Conservation (phyloP, 768 basidiomycete species). For the Boletus sp. region DNA sequence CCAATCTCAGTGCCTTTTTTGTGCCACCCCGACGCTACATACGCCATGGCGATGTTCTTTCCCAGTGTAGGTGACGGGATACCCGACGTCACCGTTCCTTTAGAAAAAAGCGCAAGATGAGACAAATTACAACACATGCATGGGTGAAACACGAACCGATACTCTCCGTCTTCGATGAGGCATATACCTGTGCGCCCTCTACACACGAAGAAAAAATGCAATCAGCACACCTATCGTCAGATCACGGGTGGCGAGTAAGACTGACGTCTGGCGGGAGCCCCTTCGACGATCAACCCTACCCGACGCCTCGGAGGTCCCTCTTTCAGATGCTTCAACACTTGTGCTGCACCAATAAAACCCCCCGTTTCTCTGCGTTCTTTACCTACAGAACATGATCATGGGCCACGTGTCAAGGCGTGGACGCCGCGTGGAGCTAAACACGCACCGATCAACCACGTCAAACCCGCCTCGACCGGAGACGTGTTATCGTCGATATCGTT, state of each 20-base stretch:
- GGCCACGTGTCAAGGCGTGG: too few species aligned
- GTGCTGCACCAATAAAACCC: conserved; percentile 76
- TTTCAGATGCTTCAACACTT: conserved; percentile 71
- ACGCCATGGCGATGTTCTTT: conserved; percentile 96
- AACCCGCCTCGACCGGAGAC: conserved; percentile 84
- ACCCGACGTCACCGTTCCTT: conserved; percentile 82
- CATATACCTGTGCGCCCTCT: conserved; percentile 80
- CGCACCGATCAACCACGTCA: conserved; percentile 91
- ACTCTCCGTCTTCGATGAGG: conserved; percentile 48
- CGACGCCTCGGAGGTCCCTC: conserved; percentile 73
- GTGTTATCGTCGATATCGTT: conserved; percentile 88
- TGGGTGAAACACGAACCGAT: conserved; percentile 49
- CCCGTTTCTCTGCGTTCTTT: conserved; percentile 75
- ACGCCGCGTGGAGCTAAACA: not conserved
- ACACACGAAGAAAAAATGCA: not conserved
- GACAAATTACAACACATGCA: not conserved
- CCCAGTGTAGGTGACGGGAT: conserved; percentile 90
- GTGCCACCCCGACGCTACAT: conserved; percentile 75
- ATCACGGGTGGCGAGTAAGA: not conserved
- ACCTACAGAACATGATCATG: conserved; percentile 39
- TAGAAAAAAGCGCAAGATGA: conserved; percentile 19
- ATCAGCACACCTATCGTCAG: not conserved
- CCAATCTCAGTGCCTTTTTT: conserved; percentile 87
- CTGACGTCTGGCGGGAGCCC: conserved; percentile 82
- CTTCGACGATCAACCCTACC: conserved; percentile 81